A percentile compares a stretch with the other conserved stretches of the same genome.
Conservation (phyloP, 352 stramenopile species). For the Aphanomyces stellatus region DNA sequence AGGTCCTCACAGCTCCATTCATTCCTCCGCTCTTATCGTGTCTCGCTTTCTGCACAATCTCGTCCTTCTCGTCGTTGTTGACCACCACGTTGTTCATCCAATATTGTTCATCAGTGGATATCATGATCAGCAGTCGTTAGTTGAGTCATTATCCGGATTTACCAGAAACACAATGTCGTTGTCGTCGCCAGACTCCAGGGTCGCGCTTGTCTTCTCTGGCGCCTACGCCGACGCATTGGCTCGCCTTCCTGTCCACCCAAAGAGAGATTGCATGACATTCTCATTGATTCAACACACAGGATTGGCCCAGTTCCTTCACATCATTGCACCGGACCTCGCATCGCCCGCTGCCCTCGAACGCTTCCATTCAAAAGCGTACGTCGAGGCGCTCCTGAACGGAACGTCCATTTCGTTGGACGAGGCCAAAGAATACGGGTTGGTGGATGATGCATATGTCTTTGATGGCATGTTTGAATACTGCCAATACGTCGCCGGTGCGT, state of each 20-base stretch:
- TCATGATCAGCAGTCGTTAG: too few relatives aligned
- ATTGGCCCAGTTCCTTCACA: conserved; percentile 26
- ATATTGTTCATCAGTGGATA: too few relatives aligned
- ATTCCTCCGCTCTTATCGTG: too few relatives aligned
- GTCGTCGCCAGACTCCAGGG: too few relatives aligned
- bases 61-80: too few relatives aligned
- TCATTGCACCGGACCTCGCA: conserved; percentile 29
- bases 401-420: background rate
- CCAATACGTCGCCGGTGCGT: conserved; percentile 39
- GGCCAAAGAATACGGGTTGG: conserved; percentile 34
- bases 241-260: conserved; percentile 30
- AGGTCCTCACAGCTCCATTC: too few relatives aligned
- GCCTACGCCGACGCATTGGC: conserved; percentile 27
- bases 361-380: conserved; percentile 35
- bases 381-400: conserved; percentile 24
- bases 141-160: too few relatives aligned
- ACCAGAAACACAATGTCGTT: too few relatives aligned
- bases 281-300: conserved; percentile 27
- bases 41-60: too few relatives aligned
- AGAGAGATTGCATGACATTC: conserved; percentile 38
- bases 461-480: conserved; percentile 52
- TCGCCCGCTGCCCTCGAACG: conserved; percentile 24
- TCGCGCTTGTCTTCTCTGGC: conserved; percentile 29
- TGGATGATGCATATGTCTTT: conserved; percentile 55
- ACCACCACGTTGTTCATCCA: too few relatives aligned